Evolutionary conservation across 768 basidiomycete species (phyloP), one percentile per base, ranked within the genome.

Genomic region (Leccinum incarnatum): DNA sequence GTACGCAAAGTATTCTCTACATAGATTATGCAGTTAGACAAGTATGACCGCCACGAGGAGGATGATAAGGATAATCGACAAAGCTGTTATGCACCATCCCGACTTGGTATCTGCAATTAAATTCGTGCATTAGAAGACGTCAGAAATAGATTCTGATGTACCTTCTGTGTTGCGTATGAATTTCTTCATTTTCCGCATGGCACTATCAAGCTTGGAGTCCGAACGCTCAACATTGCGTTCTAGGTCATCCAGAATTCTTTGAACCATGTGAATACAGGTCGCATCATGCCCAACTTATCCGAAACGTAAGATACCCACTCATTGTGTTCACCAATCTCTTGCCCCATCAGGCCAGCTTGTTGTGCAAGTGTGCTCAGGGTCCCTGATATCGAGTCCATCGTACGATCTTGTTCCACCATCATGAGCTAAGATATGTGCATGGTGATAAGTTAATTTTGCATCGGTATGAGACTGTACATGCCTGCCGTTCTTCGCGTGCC

Each of bases 271-370:
- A 55, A 53, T 29, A 57, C 14, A 34, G 15, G 21, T 12, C 12
- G 25, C 34, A 25, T 53, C 19, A 45, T 51, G 9, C 11, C 34
- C 27, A 48, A 42, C 23, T 50, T 19, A 23, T 29, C 5, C 29
- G 73, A 49, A 19, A 60, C 72, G 49, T 32, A 40, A 30, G 25
- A 34, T n/a, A 66, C 85, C 62, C 61, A 96, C 96, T 93, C 92
- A 64, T 89, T 91, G 67, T 99, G 97, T 69, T 95, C 93, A 9
- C 72, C 78, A 52, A 98, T 91, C 70, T 99, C 97, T 57, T 85
- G 86, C 0, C 96, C 96, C 86, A 99, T 99, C 32, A 98, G 77
- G 11, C 89, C 90, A 0, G 97, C 97, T 74, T 98, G 97, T 62
- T 91, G 87, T 0, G 88, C 87, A 7, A 99, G 77, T 1, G 89